Conservation (phyloP, 2,329 filamentous ascomycete genomes). For the Emergomyces africanus region DNA sequence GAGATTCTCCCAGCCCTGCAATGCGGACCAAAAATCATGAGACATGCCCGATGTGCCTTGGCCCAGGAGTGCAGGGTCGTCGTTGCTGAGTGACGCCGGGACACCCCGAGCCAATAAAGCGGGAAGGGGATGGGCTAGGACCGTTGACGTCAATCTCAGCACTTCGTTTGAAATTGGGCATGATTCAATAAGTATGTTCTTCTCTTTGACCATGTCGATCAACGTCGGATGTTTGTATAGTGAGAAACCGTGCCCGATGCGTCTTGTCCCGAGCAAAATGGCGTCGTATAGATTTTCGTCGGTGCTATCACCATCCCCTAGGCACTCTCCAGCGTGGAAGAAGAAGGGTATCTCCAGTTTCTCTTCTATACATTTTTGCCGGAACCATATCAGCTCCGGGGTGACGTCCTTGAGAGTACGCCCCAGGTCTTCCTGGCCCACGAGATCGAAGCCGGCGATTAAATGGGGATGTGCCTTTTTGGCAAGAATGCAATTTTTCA, state of each 20-base stretch:
- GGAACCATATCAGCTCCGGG: constrained; percentile 87
- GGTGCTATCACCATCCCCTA: constrained; percentile 65
- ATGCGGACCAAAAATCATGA: constrained; percentile 86
- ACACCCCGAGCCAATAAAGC: constrained; percentile 77
- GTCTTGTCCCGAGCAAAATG: constrained; percentile 68
- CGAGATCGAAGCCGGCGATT: constrained; percentile 62
- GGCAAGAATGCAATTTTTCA: constrained; percentile 75
- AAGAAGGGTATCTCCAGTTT: constrained; percentile 82
- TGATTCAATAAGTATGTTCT: constrained; percentile 74
- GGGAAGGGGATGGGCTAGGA: constrained; percentile 63
- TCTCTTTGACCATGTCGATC: constrained; percentile 77
- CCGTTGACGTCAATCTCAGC: constrained; percentile 60
- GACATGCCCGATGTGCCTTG: constrained; percentile 72
- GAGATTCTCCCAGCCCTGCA: constrained; percentile 85
- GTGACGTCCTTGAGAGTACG: constrained; percentile 62
- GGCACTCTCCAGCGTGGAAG: constrained; percentile 84
- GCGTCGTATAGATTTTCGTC: constrained; percentile 86
- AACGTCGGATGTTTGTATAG: constrained; percentile 86
- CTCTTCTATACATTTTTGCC: constrained; percentile 66
- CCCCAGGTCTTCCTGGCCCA: constrained; percentile 75
- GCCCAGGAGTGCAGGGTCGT: constrained; percentile 80
- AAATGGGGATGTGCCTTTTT: constrained; percentile 42
- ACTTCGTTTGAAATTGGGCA: constrained; percentile 93
- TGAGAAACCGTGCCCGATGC: constrained; percentile 82
- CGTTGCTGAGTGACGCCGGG: constrained; percentile 71